Evolutionary conservation across 1,139 yeast genomes (phyloP).

Genomic region (Blastobotrys malaysiensis): DNA sequence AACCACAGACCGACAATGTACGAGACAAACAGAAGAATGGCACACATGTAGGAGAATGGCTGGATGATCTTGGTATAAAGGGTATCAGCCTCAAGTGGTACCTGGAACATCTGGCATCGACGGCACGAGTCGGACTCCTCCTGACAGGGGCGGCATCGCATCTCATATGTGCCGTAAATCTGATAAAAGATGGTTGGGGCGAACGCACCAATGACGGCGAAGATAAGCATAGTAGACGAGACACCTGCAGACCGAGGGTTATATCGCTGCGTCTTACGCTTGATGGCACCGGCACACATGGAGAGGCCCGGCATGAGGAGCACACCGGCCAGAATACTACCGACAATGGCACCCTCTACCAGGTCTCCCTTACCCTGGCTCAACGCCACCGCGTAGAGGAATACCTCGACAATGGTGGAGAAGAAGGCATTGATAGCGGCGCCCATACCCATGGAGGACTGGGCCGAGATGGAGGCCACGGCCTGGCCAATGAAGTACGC

Average conservation of each 20-base stretch:
- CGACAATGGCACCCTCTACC: slow-evolving; percentile 97
- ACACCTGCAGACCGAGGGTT: slow-evolving; percentile 97
- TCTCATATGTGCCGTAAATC: slow-evolving; percentile 82
- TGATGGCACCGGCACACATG: slow-evolving; percentile 95
- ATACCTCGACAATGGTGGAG: slow-evolving; percentile 92
- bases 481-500: slow-evolving; percentile 99
- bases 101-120: slow-evolving; percentile 75
- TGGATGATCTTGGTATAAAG: slow-evolving; percentile 61
- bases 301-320: slow-evolving; percentile 86
- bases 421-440: slow-evolving; percentile 97
- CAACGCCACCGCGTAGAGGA: slow-evolving; percentile 85
- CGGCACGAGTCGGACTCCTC: slow-evolving; percentile 42
- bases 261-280: slow-evolving; percentile 86
- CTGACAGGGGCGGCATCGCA: slow-evolving; percentile 56
- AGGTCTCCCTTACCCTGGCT: slow-evolving; percentile 78
- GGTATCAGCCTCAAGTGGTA: slow-evolving; percentile 57
- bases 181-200: slow-evolving; percentile 90
- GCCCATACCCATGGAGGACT: slow-evolving; percentile 99
- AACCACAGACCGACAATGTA: slow-evolving; percentile 89
- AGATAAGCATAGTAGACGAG: slow-evolving; percentile 88
- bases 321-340: slow-evolving; percentile 90
- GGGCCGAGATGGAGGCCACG: slow-evolving; percentile 96
- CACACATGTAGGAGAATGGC: slow-evolving; percentile 81
- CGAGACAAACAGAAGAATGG: slow-evolving; percentile 71
- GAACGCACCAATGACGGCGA: slow-evolving; percentile 86